Conservation (phyloP, 2,329 filamentous ascomycete species). For the Aspergillus pseudoterreus region DNA sequence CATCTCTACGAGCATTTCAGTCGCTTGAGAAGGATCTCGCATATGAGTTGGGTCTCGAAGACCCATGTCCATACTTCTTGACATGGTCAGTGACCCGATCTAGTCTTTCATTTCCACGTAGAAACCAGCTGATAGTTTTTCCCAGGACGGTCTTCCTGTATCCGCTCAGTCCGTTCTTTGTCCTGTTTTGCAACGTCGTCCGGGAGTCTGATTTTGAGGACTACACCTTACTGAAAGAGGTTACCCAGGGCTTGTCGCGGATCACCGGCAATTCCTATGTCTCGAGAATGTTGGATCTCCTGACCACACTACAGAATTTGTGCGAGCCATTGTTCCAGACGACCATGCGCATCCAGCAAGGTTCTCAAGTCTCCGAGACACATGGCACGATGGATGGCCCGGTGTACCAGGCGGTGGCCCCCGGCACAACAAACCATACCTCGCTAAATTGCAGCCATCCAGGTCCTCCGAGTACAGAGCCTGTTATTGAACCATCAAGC, state of each 20-base stretch:
- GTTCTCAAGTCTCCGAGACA: not conserved
- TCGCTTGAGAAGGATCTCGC: conserved; percentile 10
- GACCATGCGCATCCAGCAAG: not conserved
- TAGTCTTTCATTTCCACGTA: not conserved
- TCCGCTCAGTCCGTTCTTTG: conserved; percentile 21
- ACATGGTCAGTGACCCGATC: conserved; percentile 12
- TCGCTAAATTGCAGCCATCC: not conserved
- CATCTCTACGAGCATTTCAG: conserved; percentile 10
- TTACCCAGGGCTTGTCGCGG: conserved; percentile 14
- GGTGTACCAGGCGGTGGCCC: not conserved
- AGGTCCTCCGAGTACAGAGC: not conserved
- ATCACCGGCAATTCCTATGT: conserved; percentile 18
- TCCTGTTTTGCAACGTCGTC: conserved; percentile 24
- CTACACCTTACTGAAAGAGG: conserved; percentile 16
- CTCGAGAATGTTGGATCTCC: conserved; percentile 12
- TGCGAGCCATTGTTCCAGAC: conserved; percentile 6
- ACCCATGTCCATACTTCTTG: conserved; percentile 14
- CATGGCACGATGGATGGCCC: not conserved
- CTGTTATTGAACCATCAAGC: not conserved
- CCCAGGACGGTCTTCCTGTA: conserved; percentile 11
- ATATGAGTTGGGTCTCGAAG: conserved; percentile 7
- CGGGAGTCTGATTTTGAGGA: conserved; percentile 16
- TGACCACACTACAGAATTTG: conserved; percentile 10
- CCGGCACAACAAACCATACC: not conserved
- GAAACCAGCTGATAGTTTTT: not conserved